phyloP scores from a whole-genome alignment of 2,329 filamentous ascomycete genomes.

The Beauveria brongniartii region DNA sequence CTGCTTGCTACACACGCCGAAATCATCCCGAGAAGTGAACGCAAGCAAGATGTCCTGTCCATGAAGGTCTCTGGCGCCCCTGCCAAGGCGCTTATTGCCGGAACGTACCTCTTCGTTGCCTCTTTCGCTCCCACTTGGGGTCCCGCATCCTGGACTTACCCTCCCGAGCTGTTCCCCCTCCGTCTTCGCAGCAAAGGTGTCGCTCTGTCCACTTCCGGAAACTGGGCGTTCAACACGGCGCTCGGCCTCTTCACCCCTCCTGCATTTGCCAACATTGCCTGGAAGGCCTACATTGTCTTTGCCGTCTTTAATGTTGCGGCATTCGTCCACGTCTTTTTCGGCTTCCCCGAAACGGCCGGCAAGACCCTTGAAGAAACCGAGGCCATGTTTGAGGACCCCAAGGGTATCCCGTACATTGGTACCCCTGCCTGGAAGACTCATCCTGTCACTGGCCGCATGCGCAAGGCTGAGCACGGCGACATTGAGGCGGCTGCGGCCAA shows the following conservation, averaged over 20 bases:
- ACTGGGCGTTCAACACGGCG: conserved; percentile 34
- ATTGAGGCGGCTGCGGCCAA: conserved; percentile 17
- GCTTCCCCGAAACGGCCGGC: conserved; percentile 49
- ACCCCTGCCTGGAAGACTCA: conserved; percentile 26
- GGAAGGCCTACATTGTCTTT: conserved; percentile 45
- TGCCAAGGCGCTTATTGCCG: conserved; percentile 57
- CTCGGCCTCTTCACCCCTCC: conserved; percentile 31
- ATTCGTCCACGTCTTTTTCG: conserved; percentile 43
- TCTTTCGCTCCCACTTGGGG: conserved; percentile 38
- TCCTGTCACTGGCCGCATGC: conserved; percentile 16
- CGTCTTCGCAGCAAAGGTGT: conserved; percentile 31
- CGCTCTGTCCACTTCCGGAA: conserved; percentile 26
- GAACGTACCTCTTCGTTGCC: conserved; percentile 57
- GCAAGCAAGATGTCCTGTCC: conserved; percentile 37
- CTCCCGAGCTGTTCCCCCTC: conserved; percentile 31
- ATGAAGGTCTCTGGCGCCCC: conserved; percentile 37
- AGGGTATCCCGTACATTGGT: conserved; percentile 23
- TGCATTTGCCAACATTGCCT: conserved; percentile 33
- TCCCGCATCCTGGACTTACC: conserved; percentile 39
- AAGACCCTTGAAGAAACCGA: conserved; percentile 48
- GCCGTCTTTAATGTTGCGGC: conserved; percentile 43
- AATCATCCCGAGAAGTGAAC: conserved; percentile 33
- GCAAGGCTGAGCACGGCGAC: conserved; percentile 20
- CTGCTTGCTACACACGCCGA: conserved; percentile 40
- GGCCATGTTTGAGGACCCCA: conserved; percentile 35